Conservation (phyloP, 2,329 filamentous ascomycete genomes). For the Diaporthe sp. region DNA sequence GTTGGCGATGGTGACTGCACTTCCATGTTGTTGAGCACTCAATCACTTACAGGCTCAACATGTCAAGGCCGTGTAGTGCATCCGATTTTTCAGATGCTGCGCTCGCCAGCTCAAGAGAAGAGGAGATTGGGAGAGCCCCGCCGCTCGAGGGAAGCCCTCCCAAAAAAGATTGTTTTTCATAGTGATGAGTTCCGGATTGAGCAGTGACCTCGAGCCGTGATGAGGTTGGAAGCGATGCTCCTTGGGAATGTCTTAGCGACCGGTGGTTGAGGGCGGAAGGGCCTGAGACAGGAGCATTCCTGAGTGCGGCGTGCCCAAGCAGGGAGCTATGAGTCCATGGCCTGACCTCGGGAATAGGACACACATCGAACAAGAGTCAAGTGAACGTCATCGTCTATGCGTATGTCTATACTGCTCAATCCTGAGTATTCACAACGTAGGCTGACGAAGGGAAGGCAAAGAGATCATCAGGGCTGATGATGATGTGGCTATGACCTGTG, state of each 20-base stretch:
- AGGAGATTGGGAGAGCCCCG: not conserved
- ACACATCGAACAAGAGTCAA: not conserved
- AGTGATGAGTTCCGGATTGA: constrained; percentile 24
- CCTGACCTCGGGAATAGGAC: not conserved
- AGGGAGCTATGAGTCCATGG: not conserved
- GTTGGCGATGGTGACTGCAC: constrained; percentile 30
- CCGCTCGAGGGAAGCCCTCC: not conserved
- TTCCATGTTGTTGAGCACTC: constrained; percentile 31
- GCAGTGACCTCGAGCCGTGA: constrained; percentile 33
- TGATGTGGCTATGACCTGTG: not conserved
- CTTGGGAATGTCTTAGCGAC: constrained; percentile 13
- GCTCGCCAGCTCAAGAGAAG: not conserved
- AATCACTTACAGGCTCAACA: constrained; percentile 3
- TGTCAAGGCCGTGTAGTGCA: not conserved
- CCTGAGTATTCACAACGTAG: not conserved
- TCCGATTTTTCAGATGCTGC: not conserved
- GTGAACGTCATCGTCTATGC: not conserved
- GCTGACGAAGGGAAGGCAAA: not conserved
- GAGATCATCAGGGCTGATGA: not conserved
- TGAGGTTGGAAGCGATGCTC: constrained; percentile 34
- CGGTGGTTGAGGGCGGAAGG: constrained; percentile 18
- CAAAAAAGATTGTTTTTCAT: constrained; percentile 29
- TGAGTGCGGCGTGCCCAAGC: constrained; percentile 26
- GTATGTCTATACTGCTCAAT: not conserved
- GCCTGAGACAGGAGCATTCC: constrained; percentile 40